Conservation (phyloP, 1,284 basidiomycete species). For the Hemileia vastatrix region DNA sequence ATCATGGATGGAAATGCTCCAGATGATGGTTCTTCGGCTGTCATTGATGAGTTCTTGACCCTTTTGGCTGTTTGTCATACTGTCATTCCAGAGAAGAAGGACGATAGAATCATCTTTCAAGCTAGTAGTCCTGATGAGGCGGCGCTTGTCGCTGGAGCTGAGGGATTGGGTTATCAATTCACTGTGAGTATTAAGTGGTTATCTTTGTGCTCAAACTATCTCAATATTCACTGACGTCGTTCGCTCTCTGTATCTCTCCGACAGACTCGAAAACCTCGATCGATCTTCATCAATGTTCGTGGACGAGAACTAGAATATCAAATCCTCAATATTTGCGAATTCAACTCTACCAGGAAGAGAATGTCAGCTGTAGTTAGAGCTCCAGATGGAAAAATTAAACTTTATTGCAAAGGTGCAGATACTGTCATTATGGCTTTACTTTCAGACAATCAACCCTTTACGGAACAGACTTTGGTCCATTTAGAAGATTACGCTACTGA, state of each 20-base stretch:
- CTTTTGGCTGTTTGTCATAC: conserved; percentile 94
- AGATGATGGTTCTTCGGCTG: conserved; percentile 49
- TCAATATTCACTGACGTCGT: conserved; percentile 16
- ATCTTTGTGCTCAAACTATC: conserved; percentile 1
- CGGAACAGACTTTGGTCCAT: conserved; percentile 75
- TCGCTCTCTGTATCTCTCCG: not conserved
- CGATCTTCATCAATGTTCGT: conserved; percentile 73
- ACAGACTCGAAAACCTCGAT: conserved; percentile 87
- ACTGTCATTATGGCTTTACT: conserved; percentile 87
- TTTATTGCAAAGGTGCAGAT: conserved; percentile 95
- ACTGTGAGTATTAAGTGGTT: conserved; percentile 54
- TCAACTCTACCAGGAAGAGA: conserved; percentile 92
- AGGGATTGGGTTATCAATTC: conserved; percentile 83
- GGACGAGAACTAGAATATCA: conserved; percentile 70
- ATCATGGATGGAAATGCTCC: conserved; percentile 48
- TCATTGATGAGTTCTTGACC: conserved; percentile 74
- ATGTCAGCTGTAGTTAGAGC: conserved; percentile 92
- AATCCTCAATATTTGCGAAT: conserved; percentile 93
- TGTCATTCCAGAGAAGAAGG: conserved; percentile 82
- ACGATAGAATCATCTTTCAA: conserved; percentile 63
- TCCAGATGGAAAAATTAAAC: conserved; percentile 80
- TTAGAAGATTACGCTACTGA: conserved; percentile 97
- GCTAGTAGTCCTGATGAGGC: conserved; percentile 97
- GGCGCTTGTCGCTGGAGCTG: conserved; percentile 85
- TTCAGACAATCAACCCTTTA: conserved; percentile 66